These are phyloP conservation scores for Rheum nobile DNA, from an alignment of 148 eudicot genomes.

Conservation along the genomic window DNA sequence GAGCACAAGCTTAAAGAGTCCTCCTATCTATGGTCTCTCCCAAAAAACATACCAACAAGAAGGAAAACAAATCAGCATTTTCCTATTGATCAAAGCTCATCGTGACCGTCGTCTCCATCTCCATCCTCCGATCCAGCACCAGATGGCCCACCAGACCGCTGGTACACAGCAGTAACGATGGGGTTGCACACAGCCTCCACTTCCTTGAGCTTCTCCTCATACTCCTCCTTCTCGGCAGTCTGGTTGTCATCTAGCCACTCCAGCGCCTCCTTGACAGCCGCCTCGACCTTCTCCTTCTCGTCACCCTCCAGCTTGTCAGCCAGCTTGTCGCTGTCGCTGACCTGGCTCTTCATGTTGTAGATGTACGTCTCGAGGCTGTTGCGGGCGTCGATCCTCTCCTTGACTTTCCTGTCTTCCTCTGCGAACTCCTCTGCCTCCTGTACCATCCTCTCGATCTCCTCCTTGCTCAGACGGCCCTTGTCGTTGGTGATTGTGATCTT, in stretches of 20 bases:
- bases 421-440: conserved; percentile 50
- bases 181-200: conserved; percentile 57
- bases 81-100: conserved; percentile 25
- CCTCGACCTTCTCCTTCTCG: conserved; percentile 55
- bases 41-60: background rate
- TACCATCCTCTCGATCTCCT: conserved; percentile 53
- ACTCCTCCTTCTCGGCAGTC: conserved; percentile 49
- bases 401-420: conserved; percentile 48
- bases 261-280: too few species aligned
- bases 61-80: background rate
- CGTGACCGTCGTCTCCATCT: conserved; percentile 16
- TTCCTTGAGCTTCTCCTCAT: conserved; percentile 47
- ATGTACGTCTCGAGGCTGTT: too few species aligned
- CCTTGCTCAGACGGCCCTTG: conserved; percentile 47
- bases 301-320: conserved; percentile 50
- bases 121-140: conserved; percentile 14
- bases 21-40: background rate
- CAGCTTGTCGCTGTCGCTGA: conserved; percentile 42
- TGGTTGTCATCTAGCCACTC: conserved; percentile 62
- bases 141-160: conserved; percentile 37
- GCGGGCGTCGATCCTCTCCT: conserved; percentile 42
- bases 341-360: conserved; percentile 50
- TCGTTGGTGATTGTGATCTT: conserved; percentile 56
- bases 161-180: conserved; percentile 32
- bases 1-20: background rate